Conservation (phyloP, 371 early-diverging fungal genomes). For the Mortierella sp. region DNA sequence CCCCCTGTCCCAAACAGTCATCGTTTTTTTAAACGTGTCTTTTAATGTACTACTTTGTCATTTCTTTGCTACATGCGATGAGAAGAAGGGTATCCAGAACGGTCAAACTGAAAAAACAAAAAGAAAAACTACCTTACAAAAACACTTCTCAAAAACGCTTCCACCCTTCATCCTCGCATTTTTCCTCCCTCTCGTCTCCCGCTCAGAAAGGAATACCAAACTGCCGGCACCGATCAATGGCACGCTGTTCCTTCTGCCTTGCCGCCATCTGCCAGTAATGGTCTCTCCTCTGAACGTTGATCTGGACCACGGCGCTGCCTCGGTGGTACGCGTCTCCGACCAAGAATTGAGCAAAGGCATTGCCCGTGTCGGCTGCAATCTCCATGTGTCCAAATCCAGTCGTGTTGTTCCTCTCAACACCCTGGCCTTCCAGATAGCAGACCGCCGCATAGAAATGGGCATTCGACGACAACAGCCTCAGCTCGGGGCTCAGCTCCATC, state of each 20-base stretch:
- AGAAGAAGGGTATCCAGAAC: constrained; percentile 8
- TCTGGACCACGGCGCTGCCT: constrained; percentile 44
- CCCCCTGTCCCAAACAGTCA: too few relatives aligned
- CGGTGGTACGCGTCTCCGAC: constrained; percentile 50
- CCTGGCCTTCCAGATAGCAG: constrained; percentile 49
- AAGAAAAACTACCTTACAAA: background rate
- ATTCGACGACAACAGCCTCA: constrained; percentile 31
- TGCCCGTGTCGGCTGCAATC: constrained; percentile 44
- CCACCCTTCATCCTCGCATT: background rate
- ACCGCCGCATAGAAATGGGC: constrained; percentile 55
- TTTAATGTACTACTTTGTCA: too few relatives aligned
- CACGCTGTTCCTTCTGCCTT: constrained; percentile 39
- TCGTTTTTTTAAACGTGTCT: background rate
- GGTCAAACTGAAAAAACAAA: background rate
- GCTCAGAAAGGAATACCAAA: constrained; percentile 39
- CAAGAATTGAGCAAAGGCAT: constrained; percentile 49
- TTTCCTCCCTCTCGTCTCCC: background rate
- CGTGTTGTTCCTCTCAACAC: constrained; percentile 30
- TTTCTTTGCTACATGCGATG: constrained; percentile 6
- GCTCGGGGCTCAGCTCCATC: constrained; percentile 22
- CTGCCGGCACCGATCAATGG: constrained; percentile 30
- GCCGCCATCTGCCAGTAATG: constrained; percentile 54
- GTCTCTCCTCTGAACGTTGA: constrained; percentile 32
- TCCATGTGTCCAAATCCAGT: constrained; percentile 53
- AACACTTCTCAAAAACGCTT: background rate